Evolutionary conservation across 345 rosid genomes (phyloP).

Genomic region (Turritis glabra): DNA sequence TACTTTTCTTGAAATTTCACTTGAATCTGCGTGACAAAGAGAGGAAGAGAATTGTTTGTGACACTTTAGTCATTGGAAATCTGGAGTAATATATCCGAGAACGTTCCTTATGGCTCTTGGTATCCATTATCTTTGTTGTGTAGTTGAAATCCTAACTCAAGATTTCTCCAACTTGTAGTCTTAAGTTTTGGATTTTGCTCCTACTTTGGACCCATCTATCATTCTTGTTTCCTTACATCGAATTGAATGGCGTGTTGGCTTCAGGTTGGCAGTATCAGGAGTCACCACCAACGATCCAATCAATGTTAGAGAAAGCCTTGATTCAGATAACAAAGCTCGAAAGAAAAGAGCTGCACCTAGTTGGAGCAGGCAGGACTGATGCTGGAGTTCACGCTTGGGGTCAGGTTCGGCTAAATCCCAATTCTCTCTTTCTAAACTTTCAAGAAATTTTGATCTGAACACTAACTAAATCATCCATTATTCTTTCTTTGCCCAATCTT

Average conservation of each 20-base stretch:
- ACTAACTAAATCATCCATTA: background rate
- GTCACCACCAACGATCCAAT: slow-evolving; percentile 86
- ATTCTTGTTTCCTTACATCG: slow-evolving; percentile 6
- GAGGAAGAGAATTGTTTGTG: background rate
- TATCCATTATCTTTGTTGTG: background rate
- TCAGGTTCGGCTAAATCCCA: slow-evolving; percentile 54
- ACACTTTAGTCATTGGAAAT: background rate
- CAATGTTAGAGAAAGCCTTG: slow-evolving; percentile 70
- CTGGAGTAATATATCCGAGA: background rate
- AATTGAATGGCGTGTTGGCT: background rate
- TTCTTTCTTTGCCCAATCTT: slow-evolving; percentile 17
- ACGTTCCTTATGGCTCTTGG: background rate
- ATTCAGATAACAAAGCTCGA: slow-evolving; percentile 61
- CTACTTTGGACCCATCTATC: background rate
- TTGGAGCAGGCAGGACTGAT: slow-evolving; percentile 92
- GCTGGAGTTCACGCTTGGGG: slow-evolving; percentile 98
- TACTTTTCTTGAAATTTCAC: background rate
- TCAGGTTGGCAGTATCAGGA: slow-evolving; percentile 93
- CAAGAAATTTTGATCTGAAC: background rate
- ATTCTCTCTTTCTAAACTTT: background rate
- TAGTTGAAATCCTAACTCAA: slow-evolving; percentile 5
- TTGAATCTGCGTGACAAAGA: background rate
- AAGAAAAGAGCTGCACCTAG: slow-evolving; percentile 65
- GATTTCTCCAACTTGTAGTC: slow-evolving; percentile 3
- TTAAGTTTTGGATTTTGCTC: slow-evolving; percentile 4